Conservation (phyloP, 106 monocot genomes). For the Allium sativum region DNA sequence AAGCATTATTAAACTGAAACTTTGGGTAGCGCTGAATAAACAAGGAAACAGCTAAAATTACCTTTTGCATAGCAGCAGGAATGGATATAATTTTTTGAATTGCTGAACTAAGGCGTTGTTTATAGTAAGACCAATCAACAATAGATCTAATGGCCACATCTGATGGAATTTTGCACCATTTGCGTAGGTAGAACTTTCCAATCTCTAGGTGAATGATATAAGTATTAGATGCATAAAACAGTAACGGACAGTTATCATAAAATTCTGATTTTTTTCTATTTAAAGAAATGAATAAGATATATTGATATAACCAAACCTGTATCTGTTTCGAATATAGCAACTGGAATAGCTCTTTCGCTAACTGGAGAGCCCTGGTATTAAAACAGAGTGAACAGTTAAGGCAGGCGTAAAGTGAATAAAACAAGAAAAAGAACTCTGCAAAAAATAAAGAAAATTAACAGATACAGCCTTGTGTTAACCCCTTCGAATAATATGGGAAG, state of each 20-base stretch:
- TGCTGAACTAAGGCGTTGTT: constrained; percentile 77
- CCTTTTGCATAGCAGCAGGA: constrained; percentile 99
- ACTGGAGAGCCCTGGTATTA: constrained; percentile 80
- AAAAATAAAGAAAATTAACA: too few relatives aligned
- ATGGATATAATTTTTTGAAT: constrained; percentile 99
- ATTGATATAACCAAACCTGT: constrained; percentile 31
- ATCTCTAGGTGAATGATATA: constrained; percentile 34
- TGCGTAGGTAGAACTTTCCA: constrained; percentile 65
- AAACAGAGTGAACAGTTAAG: background rate
- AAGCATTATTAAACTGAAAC: background rate
- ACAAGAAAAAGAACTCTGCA: too few relatives aligned
- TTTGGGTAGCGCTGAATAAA: background rate
- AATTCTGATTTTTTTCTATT: background rate
- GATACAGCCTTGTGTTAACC: too few relatives aligned
- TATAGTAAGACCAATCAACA: constrained; percentile 97
- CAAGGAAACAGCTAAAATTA: constrained; percentile 2
- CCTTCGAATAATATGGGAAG: too few relatives aligned
- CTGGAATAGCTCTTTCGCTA: constrained; percentile 93
- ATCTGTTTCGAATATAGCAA: constrained; percentile 92
- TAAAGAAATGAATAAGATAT: background rate
- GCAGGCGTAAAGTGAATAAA: too few relatives aligned
- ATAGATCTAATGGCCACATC: constrained; percentile 70
- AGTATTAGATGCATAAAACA: background rate
- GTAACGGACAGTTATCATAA: background rate
- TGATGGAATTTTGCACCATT: constrained; percentile 90